Evolutionary conservation across 75 land plant species (phyloP), one percentile per base, ranked within the genome.

Genomic region (Pseudotsuga menziesii): DNA sequence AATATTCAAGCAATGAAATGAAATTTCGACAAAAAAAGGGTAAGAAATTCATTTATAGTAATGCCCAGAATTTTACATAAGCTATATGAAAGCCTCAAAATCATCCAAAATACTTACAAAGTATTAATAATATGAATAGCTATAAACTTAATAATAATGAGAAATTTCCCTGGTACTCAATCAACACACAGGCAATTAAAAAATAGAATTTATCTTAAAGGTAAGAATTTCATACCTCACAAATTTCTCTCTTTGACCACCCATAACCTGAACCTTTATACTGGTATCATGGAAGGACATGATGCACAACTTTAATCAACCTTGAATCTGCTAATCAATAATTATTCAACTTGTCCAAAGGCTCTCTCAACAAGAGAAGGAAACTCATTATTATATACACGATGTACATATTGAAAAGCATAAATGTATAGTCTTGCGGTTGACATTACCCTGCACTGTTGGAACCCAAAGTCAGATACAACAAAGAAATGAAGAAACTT

Each of bases 201-300:
- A 69, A 11, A 66, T 9, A 69, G 5, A 69, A 20, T 39, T 35
- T 41, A 22, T 41, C 19, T 27, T 29, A 9, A 69, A 69, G 4
- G 58, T 56, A 52, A 55, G n/a, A 52, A 73, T 1, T 27, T 48
- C 23, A 52, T 73, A 73, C 75, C 75, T 73, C 25, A 73, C 58
- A 73, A 73, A 73, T 56, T 48, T 27, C 35, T 73, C 75, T 55
- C 54, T 73, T 55, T 73, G 58, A 17, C 58, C 75, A 22, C 36
- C 75, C 75, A 73, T 73, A 13, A 26, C 57, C 26, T 73, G 58
- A 73, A 73, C 17, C 54, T 26, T 73, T 52, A 25, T 55, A 73
- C 36, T 48, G 44, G 14, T 44, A 54, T 73, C 75, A 73, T 36
- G 27, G 57, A 55, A 55, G 3, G 12, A 3, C 58, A 55, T 55